Percentiles rank a stretch among this genome's conserved stretches.
These are phyloP conservation scores for Heliocybe sulcata DNA, from an alignment of 1,284 basidiomycete genomes.

Conservation along the genomic window DNA sequence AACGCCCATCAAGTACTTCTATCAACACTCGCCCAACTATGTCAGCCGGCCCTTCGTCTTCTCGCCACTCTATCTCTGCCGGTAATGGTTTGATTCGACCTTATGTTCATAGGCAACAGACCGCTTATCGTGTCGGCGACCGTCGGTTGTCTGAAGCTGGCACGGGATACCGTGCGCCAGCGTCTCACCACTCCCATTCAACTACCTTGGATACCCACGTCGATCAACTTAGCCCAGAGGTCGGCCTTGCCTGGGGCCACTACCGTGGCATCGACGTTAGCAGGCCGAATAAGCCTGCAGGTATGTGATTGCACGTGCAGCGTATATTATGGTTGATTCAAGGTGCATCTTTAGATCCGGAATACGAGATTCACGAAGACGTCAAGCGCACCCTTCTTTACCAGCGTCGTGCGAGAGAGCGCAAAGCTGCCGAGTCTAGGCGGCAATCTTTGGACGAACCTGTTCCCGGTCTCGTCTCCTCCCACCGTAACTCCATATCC, in stretches of 20 bases:
- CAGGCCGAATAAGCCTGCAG: background rate
- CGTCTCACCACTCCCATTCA: background rate
- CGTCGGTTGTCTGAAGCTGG: background rate
- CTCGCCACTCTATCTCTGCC: background rate
- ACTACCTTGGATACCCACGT: background rate
- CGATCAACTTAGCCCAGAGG: background rate
- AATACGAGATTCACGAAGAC: conserved; percentile 12
- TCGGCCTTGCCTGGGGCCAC: background rate
- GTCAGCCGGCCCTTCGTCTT: background rate
- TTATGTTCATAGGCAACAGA: background rate
- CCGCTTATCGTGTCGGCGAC: background rate
- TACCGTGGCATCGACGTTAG: background rate
- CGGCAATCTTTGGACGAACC: background rate
- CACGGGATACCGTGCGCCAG: background rate
- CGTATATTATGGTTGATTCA: background rate
- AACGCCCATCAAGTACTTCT: too few species aligned
- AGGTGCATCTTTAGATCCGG: conserved; percentile 3
- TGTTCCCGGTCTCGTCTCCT: background rate
- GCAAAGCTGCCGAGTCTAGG: conserved; percentile 3
- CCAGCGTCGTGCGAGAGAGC: conserved; percentile 10
- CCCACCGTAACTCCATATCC: background rate
- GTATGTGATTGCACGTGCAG: background rate
- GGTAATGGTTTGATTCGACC: background rate
- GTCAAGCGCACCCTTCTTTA: conserved; percentile 10
- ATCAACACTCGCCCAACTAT: too few species aligned